Base-by-base conservation (phyloP, 2,329 filamentous ascomycete species). In the Ceratocystis variospora region DNA sequence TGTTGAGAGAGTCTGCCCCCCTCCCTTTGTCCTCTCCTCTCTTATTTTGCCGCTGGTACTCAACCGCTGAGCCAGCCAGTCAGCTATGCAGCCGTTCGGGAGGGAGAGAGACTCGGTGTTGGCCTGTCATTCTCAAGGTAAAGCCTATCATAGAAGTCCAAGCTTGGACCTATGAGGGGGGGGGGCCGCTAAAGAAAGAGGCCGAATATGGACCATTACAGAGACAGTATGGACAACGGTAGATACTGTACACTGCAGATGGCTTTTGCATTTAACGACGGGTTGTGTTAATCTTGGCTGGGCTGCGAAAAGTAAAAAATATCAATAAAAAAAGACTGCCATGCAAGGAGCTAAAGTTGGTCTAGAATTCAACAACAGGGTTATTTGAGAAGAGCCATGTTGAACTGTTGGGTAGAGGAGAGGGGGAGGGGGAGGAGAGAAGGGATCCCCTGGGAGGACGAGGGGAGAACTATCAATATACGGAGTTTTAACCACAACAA, bases 281-380 rank as follows among this genome's bases (percentile, higher is more conserved):
- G 4, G 10, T 33, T 10, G 2, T 57, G 28, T 57, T 6, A 57
- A 41, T 12, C 15, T 25, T 10, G 22, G 12, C 22, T 28, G 22
- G 50, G 12, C 19, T 25, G 46, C 46, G 48, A 57, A 6, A 19
- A 31, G 22, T 25, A n/a, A 59, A 59, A 15, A 10, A 28, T 17
- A 31, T 15, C 6, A 33, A 33, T 12, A 12, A 5, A n/a, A 31
- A 33, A n/a, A 33, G 28, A n/a, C 28, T 33, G 17, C n/a, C 48
- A 37, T 59, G 55, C 55, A 59, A 59, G 55, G 55, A 37, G 55
- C 55, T n/a, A 15, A 59, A 59, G 55, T 59, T 31, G 55, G 55
- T 59, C 55, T 59, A 37, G 55, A 59, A 59, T 37, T 7, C 55
- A 33, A 17, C 25, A 59, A 5, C 15, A 59, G 55, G 55, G 28